Base-by-base conservation (phyloP, 768 basidiomycete species). In the Lactarius sanguifluus region DNA sequence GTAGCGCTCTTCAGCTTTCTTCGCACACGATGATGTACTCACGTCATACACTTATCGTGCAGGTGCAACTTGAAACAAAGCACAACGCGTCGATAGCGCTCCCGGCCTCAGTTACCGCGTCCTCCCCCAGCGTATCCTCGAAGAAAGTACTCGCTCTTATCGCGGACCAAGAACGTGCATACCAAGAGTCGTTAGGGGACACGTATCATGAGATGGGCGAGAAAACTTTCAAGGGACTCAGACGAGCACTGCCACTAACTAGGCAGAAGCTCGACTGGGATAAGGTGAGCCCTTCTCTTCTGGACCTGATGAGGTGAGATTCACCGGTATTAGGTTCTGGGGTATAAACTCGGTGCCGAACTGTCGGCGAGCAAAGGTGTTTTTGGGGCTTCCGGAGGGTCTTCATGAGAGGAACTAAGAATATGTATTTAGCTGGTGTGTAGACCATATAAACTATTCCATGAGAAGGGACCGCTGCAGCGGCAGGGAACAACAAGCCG, bases 201-300 rank as follows among this genome's bases (percentile, higher is more conserved):
- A 83, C 90, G 18, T 97, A 98, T 73, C 86, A 88, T 50, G 88
- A 92, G 71, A 89, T 99, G 86, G 86, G 90, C 47, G 96, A 98
- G 72, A 94, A 93, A 78, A 90, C 91, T 1, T 98, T 98, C 84
- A 93, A 92, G 76, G 87, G 90, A 7, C 81, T 99, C 59, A 82
- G 97, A 71, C 84, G 97, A 43, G 94, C 95, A 1, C 77, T 99
- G 64, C 97, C 96, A 0, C 80, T 98, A 73, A 98, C 95, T 15
- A 83, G 93, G 71, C 91, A 93, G 74, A 98, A 98, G 77, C 76
- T 98, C 43, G 95, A 98, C 66, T 99, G 97, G 96, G 94, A 96
- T 69, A 93, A 89, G 82, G 93, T 91, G 34, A 61, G 71, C 67
- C 23, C 56, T n/a, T 68, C 13, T 23, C 7, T 13, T 20, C 13